Evolutionary conservation across 371 early-diverging fungal genomes (phyloP), one percentile per base, ranked within the genome.

Genomic region (Entomophthora muscae): DNA sequence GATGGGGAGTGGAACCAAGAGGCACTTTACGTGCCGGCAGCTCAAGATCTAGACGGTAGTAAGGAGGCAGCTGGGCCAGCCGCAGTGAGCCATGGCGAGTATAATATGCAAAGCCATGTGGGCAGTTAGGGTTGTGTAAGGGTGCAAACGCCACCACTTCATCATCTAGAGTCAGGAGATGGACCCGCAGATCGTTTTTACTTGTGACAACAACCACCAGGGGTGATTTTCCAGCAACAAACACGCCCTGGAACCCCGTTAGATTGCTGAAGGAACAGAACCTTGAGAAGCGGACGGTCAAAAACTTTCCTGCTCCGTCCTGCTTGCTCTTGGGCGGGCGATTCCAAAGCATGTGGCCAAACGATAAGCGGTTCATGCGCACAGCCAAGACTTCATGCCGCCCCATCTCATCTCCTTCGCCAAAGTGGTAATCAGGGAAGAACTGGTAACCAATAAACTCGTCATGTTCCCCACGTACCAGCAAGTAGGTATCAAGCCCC

Each of bases 1-100:
- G 78, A 64, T 89, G 88, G 1, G 84, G 83, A 0, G 87, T 84
- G 31, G 80, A 75, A 22, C 83, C 81, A 17, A 93, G 71, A 0
- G 83, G 83, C 3, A 92, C 78, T 66, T 85, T 86, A 66, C 87
- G 86, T 63, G 86, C 71, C 0, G 95, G 89, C 91, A 92, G 92
- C 32, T 85, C 83, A 67, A 83, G 69, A 66, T 94, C 91, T 24
- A 61, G 26, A 3, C 42, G 31, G 42, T 61, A 61, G 42, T 32
- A 33, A 7, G 17, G n/a, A n/a, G 53, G 61, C n/a, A 65, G 31
- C 24, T 65, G 65, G 7, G 52, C 21, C 21, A 60, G 32, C 24
- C 29, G 33, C 23, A 58, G 29, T 0, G 26, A 28, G 21, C 27
- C 59, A n/a, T n/a, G n/a, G n/a, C 52, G 64, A 84, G 89, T 79